These are phyloP conservation scores for Priceomyces medius DNA, from an alignment of 805 yeast genomes.

Conservation along the genomic window DNA sequence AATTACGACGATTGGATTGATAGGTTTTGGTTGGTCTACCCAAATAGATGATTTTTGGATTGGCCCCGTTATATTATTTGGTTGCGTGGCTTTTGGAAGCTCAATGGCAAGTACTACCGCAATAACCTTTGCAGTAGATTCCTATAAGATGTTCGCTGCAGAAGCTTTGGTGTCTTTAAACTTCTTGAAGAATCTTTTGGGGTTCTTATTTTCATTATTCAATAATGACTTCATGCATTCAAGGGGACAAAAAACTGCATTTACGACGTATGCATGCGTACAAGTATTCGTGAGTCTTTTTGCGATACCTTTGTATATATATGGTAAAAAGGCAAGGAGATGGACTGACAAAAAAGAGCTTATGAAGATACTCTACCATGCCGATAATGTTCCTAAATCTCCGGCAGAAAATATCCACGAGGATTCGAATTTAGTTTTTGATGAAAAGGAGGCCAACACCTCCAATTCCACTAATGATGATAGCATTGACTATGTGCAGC, in stretches of 20 bases:
- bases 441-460: not conserved
- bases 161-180: conserved; percentile 59
- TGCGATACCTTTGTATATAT: conserved; percentile 53
- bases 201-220: conserved; percentile 57
- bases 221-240: conserved; percentile 45
- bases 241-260: conserved; percentile 46
- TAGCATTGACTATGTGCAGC: not conserved
- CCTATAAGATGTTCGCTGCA: conserved; percentile 55
- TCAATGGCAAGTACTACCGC: conserved; percentile 62
- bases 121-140: conserved; percentile 58
- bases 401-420: not conserved
- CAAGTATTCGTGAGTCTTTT: conserved; percentile 48
- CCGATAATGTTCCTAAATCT: not conserved
- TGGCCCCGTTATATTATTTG: conserved; percentile 58
- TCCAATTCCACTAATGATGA: not conserved
- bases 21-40: conserved; percentile 66
- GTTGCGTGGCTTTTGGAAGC: conserved; percentile 58
- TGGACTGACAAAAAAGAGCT: conserved; percentile 52
- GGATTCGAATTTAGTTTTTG: not conserved
- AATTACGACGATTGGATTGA: conserved; percentile 48
- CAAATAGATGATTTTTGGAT: conserved; percentile 49
- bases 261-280: conserved; percentile 51
- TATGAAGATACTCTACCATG: conserved; percentile 34
- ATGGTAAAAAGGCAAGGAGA: conserved; percentile 49
- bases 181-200: conserved; percentile 52